A percentile compares a stretch with the other conserved stretches of the same genome.
Conservation (phyloP, 768 basidiomycete genomes). For the Solioccasus polychromus region DNA sequence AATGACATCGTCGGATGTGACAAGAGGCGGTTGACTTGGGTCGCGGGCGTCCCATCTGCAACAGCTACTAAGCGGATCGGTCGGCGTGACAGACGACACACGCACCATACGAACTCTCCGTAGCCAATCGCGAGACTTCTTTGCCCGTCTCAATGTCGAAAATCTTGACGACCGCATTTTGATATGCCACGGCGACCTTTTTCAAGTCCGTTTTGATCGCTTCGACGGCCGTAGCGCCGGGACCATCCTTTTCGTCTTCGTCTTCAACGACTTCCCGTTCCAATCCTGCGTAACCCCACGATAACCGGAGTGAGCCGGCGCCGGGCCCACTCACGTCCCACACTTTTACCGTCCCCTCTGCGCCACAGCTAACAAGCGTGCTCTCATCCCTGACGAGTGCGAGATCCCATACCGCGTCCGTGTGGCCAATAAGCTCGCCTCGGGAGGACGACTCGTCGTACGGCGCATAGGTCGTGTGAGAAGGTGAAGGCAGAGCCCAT, state of each 20-base stretch:
- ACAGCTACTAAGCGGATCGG: conserved; percentile 1
- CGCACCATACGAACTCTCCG: conserved; percentile 58
- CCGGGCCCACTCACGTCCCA: conserved; percentile 83
- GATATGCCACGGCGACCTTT: conserved; percentile 88
- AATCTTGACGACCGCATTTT: conserved; percentile 85
- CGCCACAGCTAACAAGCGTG: conserved; percentile 84
- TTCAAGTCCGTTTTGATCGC: conserved; percentile 79
- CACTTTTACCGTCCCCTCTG: conserved; percentile 89
- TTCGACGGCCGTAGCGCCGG: conserved; percentile 80
- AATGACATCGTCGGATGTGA: conserved; percentile 90
- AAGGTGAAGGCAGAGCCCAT: conserved; percentile 75
- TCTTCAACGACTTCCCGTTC: conserved; percentile 41
- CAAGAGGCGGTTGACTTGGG: conserved; percentile 82
- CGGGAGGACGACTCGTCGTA: conserved; percentile 78
- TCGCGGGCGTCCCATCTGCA: conserved; percentile 68
- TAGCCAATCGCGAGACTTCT: conserved; percentile 61
- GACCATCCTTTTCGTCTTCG: conserved; percentile 43
- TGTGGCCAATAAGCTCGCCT: conserved; percentile 85
- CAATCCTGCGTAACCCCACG: conserved; percentile 78
- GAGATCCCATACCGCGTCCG: conserved; percentile 96
- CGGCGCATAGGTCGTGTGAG: conserved; percentile 88
- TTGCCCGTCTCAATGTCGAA: conserved; percentile 90
- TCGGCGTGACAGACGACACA: neutral
- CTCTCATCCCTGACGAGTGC: conserved; percentile 80
- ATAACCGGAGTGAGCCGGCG: conserved; percentile 58